These are phyloP conservation scores for Neurospora sp. DNA, from an alignment of 2,329 filamentous ascomycete species.

Conservation along the genomic window DNA sequence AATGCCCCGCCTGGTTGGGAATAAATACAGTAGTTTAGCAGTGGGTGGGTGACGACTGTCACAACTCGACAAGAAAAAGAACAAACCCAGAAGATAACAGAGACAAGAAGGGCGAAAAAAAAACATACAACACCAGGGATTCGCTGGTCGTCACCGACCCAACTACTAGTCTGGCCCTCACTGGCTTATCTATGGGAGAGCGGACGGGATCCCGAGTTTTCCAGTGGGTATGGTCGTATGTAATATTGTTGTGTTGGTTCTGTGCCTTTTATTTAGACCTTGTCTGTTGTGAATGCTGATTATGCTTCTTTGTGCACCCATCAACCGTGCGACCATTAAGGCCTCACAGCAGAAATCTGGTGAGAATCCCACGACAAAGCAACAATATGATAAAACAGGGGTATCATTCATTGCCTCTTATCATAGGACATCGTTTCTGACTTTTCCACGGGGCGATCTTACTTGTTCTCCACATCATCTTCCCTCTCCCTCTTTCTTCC, in stretches of 20 bases:
- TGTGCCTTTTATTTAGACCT: too few relatives aligned
- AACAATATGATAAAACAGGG: neutral
- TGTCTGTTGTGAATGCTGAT: neutral
- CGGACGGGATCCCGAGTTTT: neutral
- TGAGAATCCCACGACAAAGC: neutral
- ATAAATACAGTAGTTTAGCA: neutral
- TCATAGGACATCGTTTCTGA: neutral
- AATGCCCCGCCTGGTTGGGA: neutral
- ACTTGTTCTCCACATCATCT: neutral
- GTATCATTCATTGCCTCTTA: neutral
- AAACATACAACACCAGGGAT: neutral
- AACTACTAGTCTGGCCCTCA: too few relatives aligned
- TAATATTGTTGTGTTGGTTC: neutral
- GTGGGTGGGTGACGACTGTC: neutral
- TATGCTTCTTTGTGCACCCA: neutral
- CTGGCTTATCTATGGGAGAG: neutral
- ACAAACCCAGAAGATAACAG: neutral
- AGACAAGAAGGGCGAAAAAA: neutral
- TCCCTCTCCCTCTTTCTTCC: neutral
- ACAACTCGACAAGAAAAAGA: neutral
- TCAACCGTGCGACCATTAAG: neutral
- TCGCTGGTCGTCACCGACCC: too few relatives aligned
- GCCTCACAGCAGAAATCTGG: neutral
- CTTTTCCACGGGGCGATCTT: neutral
- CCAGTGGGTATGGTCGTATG: neutral